Base-by-base conservation (phyloP, 306 rosid genomes). In the Pyrus betulifolia region DNA sequence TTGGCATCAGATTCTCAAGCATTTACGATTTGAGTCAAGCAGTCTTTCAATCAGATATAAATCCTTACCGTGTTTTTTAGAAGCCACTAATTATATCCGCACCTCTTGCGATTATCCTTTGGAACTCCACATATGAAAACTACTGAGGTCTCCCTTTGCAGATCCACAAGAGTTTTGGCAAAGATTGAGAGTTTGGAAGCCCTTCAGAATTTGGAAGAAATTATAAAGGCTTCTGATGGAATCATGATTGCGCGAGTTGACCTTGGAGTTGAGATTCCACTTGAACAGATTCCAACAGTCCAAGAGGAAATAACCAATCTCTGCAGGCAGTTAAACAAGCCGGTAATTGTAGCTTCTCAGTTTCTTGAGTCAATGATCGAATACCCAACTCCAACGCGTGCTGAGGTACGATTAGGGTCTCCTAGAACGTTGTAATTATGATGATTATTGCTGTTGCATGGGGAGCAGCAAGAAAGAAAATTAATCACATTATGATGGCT, bases 301-400 rank as follows among this genome's bases (percentile, higher is more conserved):
- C 97, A 93, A 79, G 89, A 87, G 81, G 83, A 84, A 70, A 93
- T 93, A 74, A 81, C 83, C 57, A 27, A 74, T 35, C 69, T 89
- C 25, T 91, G 97, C 86, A 83, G 97, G 86, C 91, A 90, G 78
- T 79, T 89, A 55, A 93, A 93, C 87, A 93, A 89, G 84, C 97
- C 97, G 40, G 98, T 93, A 23, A 88, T 93, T 83, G 89, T 93
- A 52, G 96, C 98, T 76, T 91, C 98, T 82, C 98, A 93, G 81
- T 93, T 93, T 81, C 97, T 93, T 14, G 93, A 91, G 77, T 93
- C 98, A 40, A 93, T 91, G 97, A 84, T 91, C 44, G 97, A 93
- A 84, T 93, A 93, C 82, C 98, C 98, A 77, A 93, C 96, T n/a
- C 98, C 98, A 74, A 91, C 98, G 19, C 93, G 93, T 0, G 98